Evolutionary conservation across 441 rosid genomes (phyloP), one percentile per base, ranked within the genome.

Genomic region (Breynia disticha): DNA sequence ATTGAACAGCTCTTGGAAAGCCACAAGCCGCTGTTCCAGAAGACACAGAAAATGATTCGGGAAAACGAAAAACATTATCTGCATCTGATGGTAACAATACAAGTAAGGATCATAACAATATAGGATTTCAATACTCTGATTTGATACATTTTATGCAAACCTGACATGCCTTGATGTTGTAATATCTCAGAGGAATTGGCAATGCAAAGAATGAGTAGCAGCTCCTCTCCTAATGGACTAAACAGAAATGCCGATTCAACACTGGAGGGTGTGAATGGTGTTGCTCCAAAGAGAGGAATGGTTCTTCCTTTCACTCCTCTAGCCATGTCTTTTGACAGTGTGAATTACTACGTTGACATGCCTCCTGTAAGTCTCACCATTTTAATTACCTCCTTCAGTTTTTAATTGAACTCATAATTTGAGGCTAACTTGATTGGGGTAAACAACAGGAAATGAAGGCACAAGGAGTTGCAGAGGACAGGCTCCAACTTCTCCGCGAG

Each of bases 291-390:
- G 72, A 80, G 75, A 77, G 99, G 99, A 76, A 93, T 89, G 96
- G 73, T 84, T 67, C 78, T 93, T 55, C 99, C 95, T 55, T 89
- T 93, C 79, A 72, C 85, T 28, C 96, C 97, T 60, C 81, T 84
- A 13, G 79, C 84, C 22, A 84, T 93, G 99, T 83, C 96, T 0
- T 93, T 93, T 8, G 77, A 83, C 52, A 64, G 56, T n/a, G 79
- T 93, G 37, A 67, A 79, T 54, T 93, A 89, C 78, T 79, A 68
- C 48, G 97, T 93, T 4, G 90, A 87, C 67, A 93, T 89, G 97
- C 97, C 99, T 16, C 55, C 80, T 18, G 99, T 93, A 77, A 76
- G 78, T 0, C 9, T 5, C 39, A 45, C 28, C 39, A 5, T 18
- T 19, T 22, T 17, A 42, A 19, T 5, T 48, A 48, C 11, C 2